These are phyloP conservation scores for Flaveria linearis DNA, from an alignment of 129 eudicot genomes.

Conservation along the genomic window DNA sequence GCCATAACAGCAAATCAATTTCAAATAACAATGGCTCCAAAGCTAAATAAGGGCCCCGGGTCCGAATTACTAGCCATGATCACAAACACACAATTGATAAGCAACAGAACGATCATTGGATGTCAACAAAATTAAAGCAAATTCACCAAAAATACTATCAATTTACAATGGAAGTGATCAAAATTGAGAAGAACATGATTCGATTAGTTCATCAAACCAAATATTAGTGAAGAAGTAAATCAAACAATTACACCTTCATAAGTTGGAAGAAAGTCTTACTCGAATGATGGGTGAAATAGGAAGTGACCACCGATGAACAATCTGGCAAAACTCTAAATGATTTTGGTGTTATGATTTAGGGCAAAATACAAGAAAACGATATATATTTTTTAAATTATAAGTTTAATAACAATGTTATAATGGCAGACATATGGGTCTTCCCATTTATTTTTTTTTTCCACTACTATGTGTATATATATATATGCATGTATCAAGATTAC, in stretches of 20 bases:
- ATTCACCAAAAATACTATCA: not conserved
- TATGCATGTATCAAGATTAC: no score
- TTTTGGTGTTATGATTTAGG: not conserved
- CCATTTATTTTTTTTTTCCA: no score
- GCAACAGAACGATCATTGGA: not conserved
- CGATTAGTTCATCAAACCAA: no score
- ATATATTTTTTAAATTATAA: not conserved
- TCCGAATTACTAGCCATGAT: conserved; percentile 8
- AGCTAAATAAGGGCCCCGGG: not conserved
- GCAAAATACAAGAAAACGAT: not conserved
- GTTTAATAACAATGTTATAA: no score
- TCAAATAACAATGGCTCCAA: conserved; percentile 10
- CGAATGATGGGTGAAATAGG: not conserved
- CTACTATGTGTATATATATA: no score
- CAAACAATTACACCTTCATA: not conserved
- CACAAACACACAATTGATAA: conserved; percentile 10
- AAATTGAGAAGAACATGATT: not conserved
- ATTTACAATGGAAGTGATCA: conserved; percentile 15
- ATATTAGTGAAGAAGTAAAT: no score
- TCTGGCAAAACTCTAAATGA: not conserved
- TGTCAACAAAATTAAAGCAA: not conserved
- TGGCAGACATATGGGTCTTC: no score
- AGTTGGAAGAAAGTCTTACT: not conserved
- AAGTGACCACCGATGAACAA: conserved; percentile 1
- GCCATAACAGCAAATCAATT: conserved; percentile 22